Evolutionary conservation across 78 protist genomes (phyloP), one percentile per base, ranked within the genome.

Genomic region (Mantamonas sphyraenae): DNA sequence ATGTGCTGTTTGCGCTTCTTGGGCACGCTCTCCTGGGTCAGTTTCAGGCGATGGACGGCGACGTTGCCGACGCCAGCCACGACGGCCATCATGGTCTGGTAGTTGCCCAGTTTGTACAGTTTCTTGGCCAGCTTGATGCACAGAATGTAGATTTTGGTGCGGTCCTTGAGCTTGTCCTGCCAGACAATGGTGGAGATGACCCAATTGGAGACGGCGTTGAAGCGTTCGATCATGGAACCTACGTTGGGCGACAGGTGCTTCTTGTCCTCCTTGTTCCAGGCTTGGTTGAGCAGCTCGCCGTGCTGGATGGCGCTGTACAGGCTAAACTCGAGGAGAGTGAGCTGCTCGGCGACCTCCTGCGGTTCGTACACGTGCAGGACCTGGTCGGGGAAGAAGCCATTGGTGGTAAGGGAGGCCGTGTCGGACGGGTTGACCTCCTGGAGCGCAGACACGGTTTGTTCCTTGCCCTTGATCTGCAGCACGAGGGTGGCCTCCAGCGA

Each of bases 141-240:
- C 16, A 8, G 12, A 7, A 17, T 53, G 50, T 58, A 7, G 12
- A 64, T 14, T 7, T 68, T 58, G 35, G 8, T 10, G 28, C 73
- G 42, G 34, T 68, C 73, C 31, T 68, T 26, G 45, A 30, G 33
- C 59, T 17, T 9, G 38, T n/a, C n/a, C n/a, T n/a, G n/a, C n/a
- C n/a, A n/a, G n/a, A n/a, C n/a, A n/a, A 73, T 76, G 9, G 8
- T 12, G 26, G 85, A 81, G 17, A 77, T 76, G 43, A 84, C 77
- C 89, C 88, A 84, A 20, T 33, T 30, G 10, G 85, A 82, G 22
- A 80, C 81, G 56, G 61, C 67, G 53, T 76, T 76, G 80, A 76
- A 76, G 9, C 34, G 45, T 16, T 45, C 3, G 39, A 42, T 74
- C 69, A 74, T 17, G 22, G 14, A 7, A 37, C 58, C 28, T 19